Conservation (phyloP, 2,329 filamentous ascomycete genomes). For the Talaromyces sp. region DNA sequence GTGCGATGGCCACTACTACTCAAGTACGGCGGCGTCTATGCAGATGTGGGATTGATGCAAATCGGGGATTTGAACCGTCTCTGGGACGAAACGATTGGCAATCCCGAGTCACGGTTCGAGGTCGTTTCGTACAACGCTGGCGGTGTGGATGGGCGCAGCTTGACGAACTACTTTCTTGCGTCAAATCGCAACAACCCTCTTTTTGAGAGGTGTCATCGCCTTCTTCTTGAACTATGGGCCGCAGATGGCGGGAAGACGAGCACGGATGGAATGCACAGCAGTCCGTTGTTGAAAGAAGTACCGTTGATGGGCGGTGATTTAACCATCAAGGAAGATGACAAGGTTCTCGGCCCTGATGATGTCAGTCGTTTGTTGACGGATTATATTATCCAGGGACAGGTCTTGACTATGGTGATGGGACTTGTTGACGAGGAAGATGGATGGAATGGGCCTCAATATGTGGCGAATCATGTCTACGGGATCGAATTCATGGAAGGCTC, state of each 20-base stretch:
- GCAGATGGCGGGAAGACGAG: constrained; percentile 45
- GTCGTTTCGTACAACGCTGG: constrained; percentile 50
- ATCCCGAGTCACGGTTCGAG: constrained; percentile 49
- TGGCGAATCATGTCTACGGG: constrained; percentile 50
- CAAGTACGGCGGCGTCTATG: constrained; percentile 58
- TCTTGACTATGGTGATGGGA: constrained; percentile 53
- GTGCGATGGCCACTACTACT: constrained; percentile 59
- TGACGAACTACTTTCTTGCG: constrained; percentile 54
- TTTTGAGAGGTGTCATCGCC: constrained; percentile 50
- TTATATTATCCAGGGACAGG: constrained; percentile 59
- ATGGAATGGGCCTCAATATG: constrained; percentile 58
- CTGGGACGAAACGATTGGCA: constrained; percentile 52
- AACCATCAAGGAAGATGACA: constrained; percentile 33
- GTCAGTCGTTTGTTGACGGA: constrained; percentile 51
- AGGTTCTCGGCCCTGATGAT: constrained; percentile 40
- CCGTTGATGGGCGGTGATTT: constrained; percentile 35
- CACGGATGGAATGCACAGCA: constrained; percentile 54
- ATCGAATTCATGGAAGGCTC: constrained; percentile 53
- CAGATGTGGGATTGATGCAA: constrained; percentile 57
- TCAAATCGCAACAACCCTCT: constrained; percentile 46
- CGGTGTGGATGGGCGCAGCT: constrained; percentile 32
- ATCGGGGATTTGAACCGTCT: constrained; percentile 58
- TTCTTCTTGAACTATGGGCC: constrained; percentile 56
- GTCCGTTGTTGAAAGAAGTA: constrained; percentile 49
- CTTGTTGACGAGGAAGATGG: constrained; percentile 51